These are phyloP conservation scores for Rheum nobile DNA, from an alignment of 148 eudicot genomes.

Conservation along the genomic window DNA sequence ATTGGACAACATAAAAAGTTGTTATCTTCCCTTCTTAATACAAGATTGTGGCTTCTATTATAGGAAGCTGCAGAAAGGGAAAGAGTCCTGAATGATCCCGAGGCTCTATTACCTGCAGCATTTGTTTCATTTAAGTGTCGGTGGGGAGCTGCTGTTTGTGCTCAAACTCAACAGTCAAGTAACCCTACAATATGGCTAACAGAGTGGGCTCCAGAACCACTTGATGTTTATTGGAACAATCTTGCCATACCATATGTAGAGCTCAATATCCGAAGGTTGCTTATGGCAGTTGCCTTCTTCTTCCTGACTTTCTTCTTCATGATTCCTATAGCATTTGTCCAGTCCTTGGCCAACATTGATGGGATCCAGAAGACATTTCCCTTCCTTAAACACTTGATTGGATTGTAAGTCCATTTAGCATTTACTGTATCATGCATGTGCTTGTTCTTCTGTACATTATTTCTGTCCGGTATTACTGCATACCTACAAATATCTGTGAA, in stretches of 20 bases:
- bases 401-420: neutral
- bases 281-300: conserved; percentile 12
- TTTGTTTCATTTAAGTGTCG: conserved; percentile 12
- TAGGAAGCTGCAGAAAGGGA: conserved; percentile 8
- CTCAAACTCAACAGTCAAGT: conserved; percentile 11
- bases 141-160: conserved; percentile 13
- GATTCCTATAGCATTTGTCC: conserved; percentile 11
- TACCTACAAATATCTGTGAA: neutral
- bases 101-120: conserved; percentile 10
- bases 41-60: neutral
- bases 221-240: conserved; percentile 8
- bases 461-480: neutral
- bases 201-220: conserved; percentile 11
- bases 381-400: neutral
- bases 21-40: neutral
- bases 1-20: neutral
- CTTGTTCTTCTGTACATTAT: neutral
- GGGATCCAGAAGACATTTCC: conserved; percentile 12
- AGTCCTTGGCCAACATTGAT: conserved; percentile 10
- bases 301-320: conserved; percentile 8
- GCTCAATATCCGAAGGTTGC: conserved; percentile 8
- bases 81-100: conserved; percentile 1
- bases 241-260: conserved; percentile 8
- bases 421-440: neutral
- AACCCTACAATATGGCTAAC: conserved; percentile 10